Evolutionary conservation across 1,139 yeast species (phyloP), one percentile per base, ranked within the genome.

Genomic region (Meyerozyma sp.): DNA sequence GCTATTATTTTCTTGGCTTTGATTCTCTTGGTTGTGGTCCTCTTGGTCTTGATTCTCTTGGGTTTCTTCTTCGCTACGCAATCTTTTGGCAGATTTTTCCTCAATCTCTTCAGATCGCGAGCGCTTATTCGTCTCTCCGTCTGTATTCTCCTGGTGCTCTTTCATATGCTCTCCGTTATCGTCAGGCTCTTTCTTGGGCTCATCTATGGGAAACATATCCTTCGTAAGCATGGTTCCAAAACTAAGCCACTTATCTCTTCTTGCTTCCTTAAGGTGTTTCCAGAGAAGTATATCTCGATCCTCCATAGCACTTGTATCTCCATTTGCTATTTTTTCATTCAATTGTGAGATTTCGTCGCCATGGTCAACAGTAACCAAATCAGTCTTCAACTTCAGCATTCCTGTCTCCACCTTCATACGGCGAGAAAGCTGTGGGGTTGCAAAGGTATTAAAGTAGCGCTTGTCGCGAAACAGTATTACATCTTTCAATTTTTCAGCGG

Each of bases 401-500:
- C 75, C 76, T 4, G 66, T 59, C n/a, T 42, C 44, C 0, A 59
- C 60, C 45, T 60, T 66, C 77, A 73, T 72, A 45, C 64, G 65
- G 32, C 75, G 56, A 0, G 76, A 63, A 26, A 73, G 58, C 48
- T 70, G 76, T 4, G 77, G 77, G 1, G 78, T 72, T 7, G 65
- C 73, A 48, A 65, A 72, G 1, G 63, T 57, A 46, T 73, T 71
- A 59, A 73, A 73, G 47, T 71, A 72, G 40, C 64, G 56, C 48
- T 64, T 65, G 23, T 54, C 62, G 41, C 67, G 70, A 43, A 53
- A 58, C 1, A 74, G 73, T 10, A 58, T 56, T 2, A 58, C 44
- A 2, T 50, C 38, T 4, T 50, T 44, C 20, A 52, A 52, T 27
- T 58, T 57, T 8, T 58, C 58, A 11, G 54, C 32, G 8, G 13